phyloP scores from a whole-genome alignment of 805 yeast species.

The Pichia scutulata region DNA sequence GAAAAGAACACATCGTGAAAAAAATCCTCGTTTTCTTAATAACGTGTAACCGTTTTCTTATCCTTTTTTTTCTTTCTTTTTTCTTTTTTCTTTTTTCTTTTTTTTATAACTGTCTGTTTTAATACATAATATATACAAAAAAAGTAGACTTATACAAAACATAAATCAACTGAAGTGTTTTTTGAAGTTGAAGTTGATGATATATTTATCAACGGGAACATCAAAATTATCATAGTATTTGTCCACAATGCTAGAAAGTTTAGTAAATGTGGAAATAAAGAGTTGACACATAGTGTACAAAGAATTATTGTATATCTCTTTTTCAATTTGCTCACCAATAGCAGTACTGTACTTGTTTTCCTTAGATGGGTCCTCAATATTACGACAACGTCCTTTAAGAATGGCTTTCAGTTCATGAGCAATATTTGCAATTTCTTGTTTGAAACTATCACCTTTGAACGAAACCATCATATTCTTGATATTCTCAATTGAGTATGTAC shows the following conservation, averaged over 20 bases:
- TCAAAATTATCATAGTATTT: slow-evolving; percentile 39
- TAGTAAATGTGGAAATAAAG: slow-evolving; percentile 44
- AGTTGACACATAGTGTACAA: slow-evolving; percentile 68
- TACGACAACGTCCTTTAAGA: slow-evolving; percentile 25
- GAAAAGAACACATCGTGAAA: background rate
- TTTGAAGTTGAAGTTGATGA: slow-evolving; percentile 25
- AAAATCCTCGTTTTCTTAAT: background rate
- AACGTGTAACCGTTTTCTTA: background rate
- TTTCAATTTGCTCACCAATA: slow-evolving; percentile 36
- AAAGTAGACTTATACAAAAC: background rate
- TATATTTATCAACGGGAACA: slow-evolving; percentile 25
- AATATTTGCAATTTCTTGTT: slow-evolving; percentile 45
- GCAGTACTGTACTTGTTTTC: slow-evolving; percentile 24
- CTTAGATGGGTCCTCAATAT: slow-evolving; percentile 5
- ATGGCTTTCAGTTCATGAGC: slow-evolving; percentile 51
- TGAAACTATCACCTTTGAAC: slow-evolving; percentile 53
- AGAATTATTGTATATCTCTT: slow-evolving; percentile 48
- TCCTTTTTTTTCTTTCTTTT: background rate
- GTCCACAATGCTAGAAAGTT: slow-evolving; percentile 47
- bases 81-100: background rate
- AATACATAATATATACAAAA: background rate
- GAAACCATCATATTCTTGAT: slow-evolving; percentile 49
- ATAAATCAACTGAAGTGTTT: slow-evolving; percentile 16
- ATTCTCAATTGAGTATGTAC: slow-evolving; percentile 54
- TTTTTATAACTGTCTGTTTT: background rate